Base-by-base conservation (phyloP, 1,139 yeast species). In the Zygosaccharomyces sapae region DNA sequence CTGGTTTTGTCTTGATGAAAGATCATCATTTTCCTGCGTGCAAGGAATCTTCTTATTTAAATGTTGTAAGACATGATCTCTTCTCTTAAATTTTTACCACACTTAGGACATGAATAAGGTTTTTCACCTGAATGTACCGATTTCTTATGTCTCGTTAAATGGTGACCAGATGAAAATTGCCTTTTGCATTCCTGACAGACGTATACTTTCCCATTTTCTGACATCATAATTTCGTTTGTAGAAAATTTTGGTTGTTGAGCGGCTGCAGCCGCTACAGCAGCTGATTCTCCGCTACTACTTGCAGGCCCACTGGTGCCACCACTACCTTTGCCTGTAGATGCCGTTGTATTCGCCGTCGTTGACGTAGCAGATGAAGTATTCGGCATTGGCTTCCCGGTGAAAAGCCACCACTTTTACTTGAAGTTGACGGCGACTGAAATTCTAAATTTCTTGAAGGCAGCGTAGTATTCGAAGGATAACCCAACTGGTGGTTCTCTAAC, bases 41-140 rank as follows among this genome's bases (percentile, higher is more conserved):
- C 69, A 66, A 7, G 69, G 68, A 22, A 66, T 63, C 43, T 66
- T 66, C 43, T 66, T 66, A 47, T 65, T 64, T 40, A 66, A 53
- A 53, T 66, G 69, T 38, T 66, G 69, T 40, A 65, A 48, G 5
- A 65, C 69, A 55, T 66, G 69, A 49, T 66, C 69, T 39, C 68
- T 58, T 54, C 69, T 65, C 47, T 66, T 66, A 44, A 66, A 66
- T 33, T 60, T 56, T 66, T 66, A 10, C 68, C 69, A 54, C 70
- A 66, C 43, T 65, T 62, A 9, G 69, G 67, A 53, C 70, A 66
- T 2, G 68, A 64, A 43, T 64, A 66, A 1, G 69, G 68, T 44
- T 66, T 66, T 42, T 64, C 68, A 12, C 68, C 68, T 2, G 68
- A 64, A 49, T 66, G 69, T 20, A 66, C 69, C 4, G 69, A 65